Percentiles rank a stretch among this genome's conserved stretches.
These are phyloP conservation scores for Fusarium concolor DNA, from an alignment of 2,329 filamentous ascomycete genomes.

Conservation along the genomic window DNA sequence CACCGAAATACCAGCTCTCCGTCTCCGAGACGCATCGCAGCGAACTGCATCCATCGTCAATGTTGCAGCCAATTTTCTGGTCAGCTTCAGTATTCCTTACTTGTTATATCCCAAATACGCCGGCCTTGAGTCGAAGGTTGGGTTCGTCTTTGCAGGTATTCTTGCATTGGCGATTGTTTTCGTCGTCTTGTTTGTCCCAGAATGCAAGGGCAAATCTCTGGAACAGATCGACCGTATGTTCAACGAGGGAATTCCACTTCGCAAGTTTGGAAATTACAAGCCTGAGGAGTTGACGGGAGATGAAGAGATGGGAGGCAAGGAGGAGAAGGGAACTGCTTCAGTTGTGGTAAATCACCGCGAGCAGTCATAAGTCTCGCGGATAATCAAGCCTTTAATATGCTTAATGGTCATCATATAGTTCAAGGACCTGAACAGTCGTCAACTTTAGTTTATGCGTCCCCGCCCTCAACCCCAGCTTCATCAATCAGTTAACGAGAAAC, in stretches of 20 bases:
- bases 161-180: constrained; percentile 14
- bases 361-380: neutral
- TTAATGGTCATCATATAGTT: no score
- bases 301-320: neutral
- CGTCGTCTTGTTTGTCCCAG: constrained; percentile 32
- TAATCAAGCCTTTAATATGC: no score
- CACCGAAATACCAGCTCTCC: constrained; percentile 32
- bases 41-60: constrained; percentile 11
- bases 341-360: neutral
- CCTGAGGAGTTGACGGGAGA: constrained; percentile 17
- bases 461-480: no score
- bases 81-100: constrained; percentile 39
- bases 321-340: neutral
- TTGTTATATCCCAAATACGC: constrained; percentile 33
- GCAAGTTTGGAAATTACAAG: constrained; percentile 33
- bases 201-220: constrained; percentile 39
- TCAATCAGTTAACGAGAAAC: no score
- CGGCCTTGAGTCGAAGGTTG: constrained; percentile 26
- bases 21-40: constrained; percentile 21
- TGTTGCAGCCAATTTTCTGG: constrained; percentile 18
- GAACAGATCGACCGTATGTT: constrained; percentile 40
- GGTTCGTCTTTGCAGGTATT: constrained; percentile 38
- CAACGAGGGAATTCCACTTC: constrained; percentile 23
- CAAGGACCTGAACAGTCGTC: no score
- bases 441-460: no score